These are phyloP conservation scores for Populus trichocarpa DNA, from an alignment of 441 rosid genomes.

Conservation along the genomic window DNA sequence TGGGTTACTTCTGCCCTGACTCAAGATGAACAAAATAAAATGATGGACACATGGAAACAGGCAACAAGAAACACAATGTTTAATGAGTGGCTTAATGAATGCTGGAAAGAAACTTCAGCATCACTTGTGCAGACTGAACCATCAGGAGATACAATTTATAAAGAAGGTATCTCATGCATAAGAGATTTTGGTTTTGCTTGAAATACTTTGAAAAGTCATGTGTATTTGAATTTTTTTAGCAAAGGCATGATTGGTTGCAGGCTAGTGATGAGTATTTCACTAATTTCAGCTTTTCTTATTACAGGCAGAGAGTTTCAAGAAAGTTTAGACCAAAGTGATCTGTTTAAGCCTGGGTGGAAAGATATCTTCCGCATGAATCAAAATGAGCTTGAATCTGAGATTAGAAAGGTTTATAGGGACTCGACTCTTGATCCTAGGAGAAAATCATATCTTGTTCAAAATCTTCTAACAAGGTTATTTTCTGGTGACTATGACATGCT, in stretches of 20 bases:
- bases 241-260: conserved; percentile 11
- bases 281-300: conserved; percentile 12
- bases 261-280: conserved; percentile 22
- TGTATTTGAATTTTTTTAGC: conserved; percentile 12
- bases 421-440: conserved; percentile 74
- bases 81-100: conserved; percentile 68
- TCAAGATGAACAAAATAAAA: conserved; percentile 62
- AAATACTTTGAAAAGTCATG: conserved; percentile 22
- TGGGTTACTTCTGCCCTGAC: conserved; percentile 28
- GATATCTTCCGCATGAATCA: conserved; percentile 96
- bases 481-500: conserved; percentile 1
- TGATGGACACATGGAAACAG: conserved; percentile 77
- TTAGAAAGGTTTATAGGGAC: conserved; percentile 63
- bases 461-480: conserved; percentile 65
- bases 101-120: conserved; percentile 55
- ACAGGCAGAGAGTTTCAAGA: conserved; percentile 45
- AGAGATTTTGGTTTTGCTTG: conserved; percentile 9
- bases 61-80: conserved; percentile 73
- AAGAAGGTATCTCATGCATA: conserved; percentile 40
- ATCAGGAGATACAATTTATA: conserved; percentile 40
- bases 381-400: conserved; percentile 67
- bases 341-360: conserved; percentile 95
- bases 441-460: conserved; percentile 64
- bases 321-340: conserved; percentile 58
- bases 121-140: conserved; percentile 41